Base-by-base conservation (phyloP, 805 yeast genomes). In the Vanderwaltozyma polyspora region DNA sequence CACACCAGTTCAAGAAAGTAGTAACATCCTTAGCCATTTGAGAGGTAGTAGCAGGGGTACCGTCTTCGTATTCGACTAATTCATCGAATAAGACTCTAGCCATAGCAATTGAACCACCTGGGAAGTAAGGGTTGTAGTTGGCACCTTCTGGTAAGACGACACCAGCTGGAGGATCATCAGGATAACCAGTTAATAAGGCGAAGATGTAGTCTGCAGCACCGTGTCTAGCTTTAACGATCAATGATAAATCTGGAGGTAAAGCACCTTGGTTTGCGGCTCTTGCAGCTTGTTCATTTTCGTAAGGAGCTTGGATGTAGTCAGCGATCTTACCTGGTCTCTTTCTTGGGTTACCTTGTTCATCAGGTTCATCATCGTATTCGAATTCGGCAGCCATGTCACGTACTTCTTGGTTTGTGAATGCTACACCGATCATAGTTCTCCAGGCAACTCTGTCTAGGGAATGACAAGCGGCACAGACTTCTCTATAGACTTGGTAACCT, bases 201-300 rank as follows among this genome's bases (percentile, higher is more conserved):
- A 91, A 91, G 62, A 91, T 81, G 67, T 91, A 91, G 64, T 91
- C 97, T 60, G 82, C 73, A 49, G 85, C 96, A 61, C 97, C 96
- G 68, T 91, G 97, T 74, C 98, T 83, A 49, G 98, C 97, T 76
- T 89, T 89, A 64, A 89, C 93, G 57, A 91, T 85, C 63, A 91
- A 73, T 26, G 96, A 86, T 59, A 91, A 76, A 70, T 91, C 98
- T 41, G 98, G 98, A 45, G 98, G 98, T 48, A 82, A 73, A 44
- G 98, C 96, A 67, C 98, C 98, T 70, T 85, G 95, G 74, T 91
- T 91, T 44, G 95, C 96, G 48, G 97, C 95, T 72, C 98, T 84
- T 32, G 98, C 98, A 45, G 97, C 97, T 70, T 91, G 93, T 66
- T 91, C 98, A 62, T 91, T 91, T 47, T 85, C 84, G 63, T 91